Evolutionary conservation across 306 rosid species (phyloP), one percentile per base, ranked within the genome.

Genomic region (Malus sylvestris): DNA sequence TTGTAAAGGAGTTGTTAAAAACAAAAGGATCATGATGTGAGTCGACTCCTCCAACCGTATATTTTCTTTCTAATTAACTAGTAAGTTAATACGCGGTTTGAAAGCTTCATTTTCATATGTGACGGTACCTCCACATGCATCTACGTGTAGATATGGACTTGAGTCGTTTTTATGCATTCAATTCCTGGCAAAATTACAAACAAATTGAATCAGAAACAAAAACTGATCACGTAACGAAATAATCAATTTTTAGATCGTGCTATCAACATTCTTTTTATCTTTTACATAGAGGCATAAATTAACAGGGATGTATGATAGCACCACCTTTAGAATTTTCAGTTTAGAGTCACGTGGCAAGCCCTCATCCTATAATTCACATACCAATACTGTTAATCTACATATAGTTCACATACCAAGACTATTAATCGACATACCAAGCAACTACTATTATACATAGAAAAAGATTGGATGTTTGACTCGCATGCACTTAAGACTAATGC

Each of bases 161-260:
- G 1, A 79, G 76, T 84, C 87, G 70, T 58, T 81, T 70, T 81
- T 81, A 45, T 22, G 68, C 62, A 66, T 81, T 77, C 82, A 64
- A 83, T 55, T 74, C 76, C 66, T 25, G 22, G 35, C 42, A 35
- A 67, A 40, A 61, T 42, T 60, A 71, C 46, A 67, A 61, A 73
- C 69, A 46, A 66, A 42, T 12, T 61, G 18, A 67, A 67, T 32
- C 44, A 53, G 46, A 75, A 81, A 80, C 75, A 70, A 83, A 80
- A 76, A 55, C 67, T 62, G 2, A 35, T 74, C 78, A 62, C 61
- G 55, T 67, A 81, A 74, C 75, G 59, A 71, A 78, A 78, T 70
- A 78, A 76, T 85, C 84, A 83, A 62, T 33, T 33, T 33, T 33
- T 33, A 5, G 35, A 6, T 33, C 7, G 35, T 33, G 35, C 35